Evolutionary conservation across 306 rosid species (phyloP).

Genomic region (Malus sylvestris): DNA sequence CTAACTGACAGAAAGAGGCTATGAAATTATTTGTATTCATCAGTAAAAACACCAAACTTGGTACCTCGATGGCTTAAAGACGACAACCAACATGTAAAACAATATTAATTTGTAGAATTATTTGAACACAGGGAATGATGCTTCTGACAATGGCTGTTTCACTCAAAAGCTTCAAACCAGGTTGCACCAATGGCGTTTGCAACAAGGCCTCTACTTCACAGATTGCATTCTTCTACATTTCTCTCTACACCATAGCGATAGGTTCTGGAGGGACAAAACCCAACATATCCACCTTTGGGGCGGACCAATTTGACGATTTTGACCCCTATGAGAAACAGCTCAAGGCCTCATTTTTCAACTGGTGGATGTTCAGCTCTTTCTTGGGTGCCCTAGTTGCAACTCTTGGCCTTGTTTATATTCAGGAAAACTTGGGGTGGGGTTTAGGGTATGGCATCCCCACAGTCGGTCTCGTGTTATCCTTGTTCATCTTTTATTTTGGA

Average conservation of each 20-base stretch:
- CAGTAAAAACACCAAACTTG: not conserved
- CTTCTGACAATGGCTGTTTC: conserved; percentile 53
- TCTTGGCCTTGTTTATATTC: conserved; percentile 57
- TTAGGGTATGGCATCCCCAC: conserved; percentile 62
- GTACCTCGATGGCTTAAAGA: not conserved
- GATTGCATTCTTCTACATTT: conserved; percentile 37
- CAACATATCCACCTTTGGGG: conserved; percentile 69
- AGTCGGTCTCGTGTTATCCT: conserved; percentile 38
- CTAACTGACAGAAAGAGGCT: conserved; percentile 7
- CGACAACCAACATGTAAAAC: not conserved
- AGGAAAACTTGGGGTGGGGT: conserved; percentile 77
- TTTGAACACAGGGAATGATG: conserved; percentile 41
- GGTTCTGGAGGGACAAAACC: conserved; percentile 72
- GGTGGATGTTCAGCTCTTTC: conserved; percentile 70
- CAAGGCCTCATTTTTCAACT: conserved; percentile 73
- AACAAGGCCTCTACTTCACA: conserved; percentile 36
- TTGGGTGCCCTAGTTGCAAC: conserved; percentile 55
- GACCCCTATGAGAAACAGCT: conserved; percentile 36
- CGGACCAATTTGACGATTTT: conserved; percentile 77
- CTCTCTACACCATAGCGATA: conserved; percentile 58
- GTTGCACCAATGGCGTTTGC: conserved; percentile 46
- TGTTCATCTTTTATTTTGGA: conserved; percentile 45
- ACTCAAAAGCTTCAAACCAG: conserved; percentile 40
- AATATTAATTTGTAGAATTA: not conserved
- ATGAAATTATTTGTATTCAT: not conserved